Evolutionary conservation across 768 basidiomycete genomes (phyloP), one percentile per base, ranked within the genome.

Genomic region (Termitomyces titanicus): DNA sequence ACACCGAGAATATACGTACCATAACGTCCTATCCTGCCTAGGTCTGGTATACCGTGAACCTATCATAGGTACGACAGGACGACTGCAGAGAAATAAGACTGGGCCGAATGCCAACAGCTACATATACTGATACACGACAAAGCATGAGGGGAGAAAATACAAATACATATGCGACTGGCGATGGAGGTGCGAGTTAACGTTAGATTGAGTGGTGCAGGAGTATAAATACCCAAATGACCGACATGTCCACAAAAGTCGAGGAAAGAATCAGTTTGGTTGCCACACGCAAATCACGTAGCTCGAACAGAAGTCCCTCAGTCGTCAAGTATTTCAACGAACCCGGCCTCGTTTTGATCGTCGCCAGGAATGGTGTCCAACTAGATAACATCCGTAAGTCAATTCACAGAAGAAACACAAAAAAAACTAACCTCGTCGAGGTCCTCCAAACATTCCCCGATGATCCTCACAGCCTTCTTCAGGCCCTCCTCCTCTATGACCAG

Each of bases 401-500:
- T 25, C 39, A 24, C 38, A 46, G 42, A 35, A 12, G 3, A 50
- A 54, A 44, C 35, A 12, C 17, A 34, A 38, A 44, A 3, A 9
- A 25, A 38, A 72, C 80, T 47, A 38, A 89, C 89, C 69, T 77
- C 74, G 69, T 98, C 96, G 44, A 98, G 80, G 65, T 97, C 94
- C 11, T 73, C 69, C 44, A 98, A 73, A 49, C 83, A 86, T 62
- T 89, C 81, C 20, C 82, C 83, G 64, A 99, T 92, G 53, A 90
- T 84, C 53, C 69, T 70, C 13, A 97, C 79, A 20, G 86, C 88
- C 69, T 83, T 84, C 68, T 78, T 75, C 57, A 98, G 66, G 57
- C 97, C 93, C 18, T 81, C 84, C 64, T 97, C 93, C n/a, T 83
- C 78, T 55, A 99, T 99, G 58, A 98, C 92, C 52, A 99, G 72